These are phyloP conservation scores for Fusarium robinianum DNA, from an alignment of 2,329 filamentous ascomycete genomes.

Conservation along the genomic window DNA sequence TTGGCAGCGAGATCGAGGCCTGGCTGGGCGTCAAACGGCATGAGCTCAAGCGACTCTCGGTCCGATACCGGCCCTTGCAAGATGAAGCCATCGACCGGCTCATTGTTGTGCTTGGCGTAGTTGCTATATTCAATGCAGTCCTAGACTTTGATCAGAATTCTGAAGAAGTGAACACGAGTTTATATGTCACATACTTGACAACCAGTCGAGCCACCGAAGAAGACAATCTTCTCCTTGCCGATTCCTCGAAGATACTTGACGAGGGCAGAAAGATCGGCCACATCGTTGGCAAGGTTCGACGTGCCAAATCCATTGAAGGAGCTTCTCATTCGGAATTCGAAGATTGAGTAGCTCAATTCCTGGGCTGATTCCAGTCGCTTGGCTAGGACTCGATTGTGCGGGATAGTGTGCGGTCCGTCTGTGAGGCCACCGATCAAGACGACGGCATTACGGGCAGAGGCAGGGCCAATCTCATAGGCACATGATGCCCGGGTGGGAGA, in stretches of 20 bases:
- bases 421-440: conserved; percentile 72
- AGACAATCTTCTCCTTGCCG: conserved; percentile 55
- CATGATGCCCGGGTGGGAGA: conserved; percentile 47
- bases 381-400: conserved; percentile 58
- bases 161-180: neutral
- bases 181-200: conserved; percentile 51
- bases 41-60: conserved; percentile 62
- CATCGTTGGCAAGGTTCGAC: conserved; percentile 55
- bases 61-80: conserved; percentile 82
- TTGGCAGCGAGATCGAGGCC: conserved; percentile 55
- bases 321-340: conserved; percentile 60
- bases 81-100: conserved; percentile 73
- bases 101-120: conserved; percentile 46
- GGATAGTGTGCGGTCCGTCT: conserved; percentile 69
- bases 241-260: conserved; percentile 58
- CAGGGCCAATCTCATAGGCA: conserved; percentile 53
- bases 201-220: conserved; percentile 64
- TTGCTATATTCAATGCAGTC: conserved; percentile 61
- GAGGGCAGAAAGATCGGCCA: conserved; percentile 56
- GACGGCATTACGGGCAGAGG: conserved; percentile 58
- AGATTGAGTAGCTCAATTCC: conserved; percentile 55
- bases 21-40: conserved; percentile 52
- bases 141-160: conserved; percentile 39
- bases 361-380: conserved; percentile 45
- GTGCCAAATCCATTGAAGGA: conserved; percentile 59